phyloP scores from a whole-genome alignment of 768 basidiomycete species.

The Leccinum variicolor region DNA sequence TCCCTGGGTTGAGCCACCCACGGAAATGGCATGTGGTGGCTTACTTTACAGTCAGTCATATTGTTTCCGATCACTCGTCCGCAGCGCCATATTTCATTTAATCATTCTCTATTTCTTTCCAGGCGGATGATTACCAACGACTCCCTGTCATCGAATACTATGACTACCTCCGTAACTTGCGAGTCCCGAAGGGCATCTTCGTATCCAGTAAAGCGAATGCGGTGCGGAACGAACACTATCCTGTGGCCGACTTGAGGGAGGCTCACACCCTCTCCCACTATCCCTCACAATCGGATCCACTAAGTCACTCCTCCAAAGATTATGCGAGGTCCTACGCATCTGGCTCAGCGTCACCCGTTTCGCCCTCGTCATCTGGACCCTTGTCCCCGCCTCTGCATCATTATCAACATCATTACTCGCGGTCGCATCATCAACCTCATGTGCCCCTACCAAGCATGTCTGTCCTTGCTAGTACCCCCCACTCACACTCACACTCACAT shows the following conservation, averaged over 20 bases:
- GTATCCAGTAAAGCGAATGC: conserved; percentile 59
- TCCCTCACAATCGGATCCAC: conserved; percentile 1
- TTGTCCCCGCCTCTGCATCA: conserved; percentile 8
- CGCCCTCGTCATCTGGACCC: conserved; percentile 12
- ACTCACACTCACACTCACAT: neutral
- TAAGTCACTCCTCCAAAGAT: conserved; percentile 8
- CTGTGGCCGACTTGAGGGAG: conserved; percentile 16
- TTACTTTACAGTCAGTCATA: conserved; percentile 64
- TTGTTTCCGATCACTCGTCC: neutral
- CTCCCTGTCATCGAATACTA: conserved; percentile 75
- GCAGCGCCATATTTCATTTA: conserved; percentile 4
- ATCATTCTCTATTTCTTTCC: conserved; percentile 1
- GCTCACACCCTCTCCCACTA: conserved; percentile 9
- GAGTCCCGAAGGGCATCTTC: conserved; percentile 70
- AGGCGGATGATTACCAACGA: conserved; percentile 67
- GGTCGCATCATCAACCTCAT: conserved; percentile 4
- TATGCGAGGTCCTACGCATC: conserved; percentile 11
- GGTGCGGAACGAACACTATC: conserved; percentile 23
- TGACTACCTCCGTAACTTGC: conserved; percentile 64
- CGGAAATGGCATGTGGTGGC: conserved; percentile 85
- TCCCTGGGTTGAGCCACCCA: conserved; percentile 53
- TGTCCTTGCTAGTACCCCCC: conserved; percentile 3
- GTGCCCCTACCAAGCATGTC: conserved; percentile 25
- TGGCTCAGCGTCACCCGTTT: conserved; percentile 11
- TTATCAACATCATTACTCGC: conserved; percentile 7